These are phyloP conservation scores for Akanthomyces dipterigenus DNA, from an alignment of 2,329 filamentous ascomycete species.

Conservation along the genomic window DNA sequence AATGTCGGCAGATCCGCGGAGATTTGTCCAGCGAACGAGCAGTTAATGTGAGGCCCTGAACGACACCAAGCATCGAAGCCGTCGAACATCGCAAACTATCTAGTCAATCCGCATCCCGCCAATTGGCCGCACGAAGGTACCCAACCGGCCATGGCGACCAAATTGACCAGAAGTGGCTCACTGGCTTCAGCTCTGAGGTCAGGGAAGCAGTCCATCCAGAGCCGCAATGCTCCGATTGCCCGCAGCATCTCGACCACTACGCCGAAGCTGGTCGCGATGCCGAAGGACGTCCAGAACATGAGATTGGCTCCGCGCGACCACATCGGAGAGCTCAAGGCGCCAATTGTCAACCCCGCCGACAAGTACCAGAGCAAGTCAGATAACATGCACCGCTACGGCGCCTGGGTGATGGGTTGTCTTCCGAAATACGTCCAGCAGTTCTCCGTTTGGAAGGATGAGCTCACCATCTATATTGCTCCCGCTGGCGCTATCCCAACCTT, in stretches of 20 bases:
- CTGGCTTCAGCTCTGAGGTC: conserved; percentile 50
- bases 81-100: conserved; percentile 18
- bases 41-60: not conserved
- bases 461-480: conserved; percentile 88
- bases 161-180: conserved; percentile 49
- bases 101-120: conserved; percentile 24
- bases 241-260: conserved; percentile 47
- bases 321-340: conserved; percentile 61
- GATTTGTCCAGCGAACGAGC: conserved; percentile 9
- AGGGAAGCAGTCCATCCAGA: conserved; percentile 36
- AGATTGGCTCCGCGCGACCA: conserved; percentile 54
- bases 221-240: conserved; percentile 33
- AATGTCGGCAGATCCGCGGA: conserved; percentile 26
- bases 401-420: conserved; percentile 92
- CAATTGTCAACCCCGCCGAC: conserved; percentile 86
- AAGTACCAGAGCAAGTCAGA: conserved; percentile 85
- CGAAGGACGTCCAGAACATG: conserved; percentile 60
- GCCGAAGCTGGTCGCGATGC: conserved; percentile 45
- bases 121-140: conserved; percentile 38
- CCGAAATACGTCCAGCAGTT: conserved; percentile 99
- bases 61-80: conserved; percentile 7
- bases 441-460: conserved; percentile 98
- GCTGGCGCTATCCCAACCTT: conserved; percentile 86
- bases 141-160: conserved; percentile 50
- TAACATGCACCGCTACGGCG: conserved; percentile 85